phyloP scores from a whole-genome alignment of 2,329 filamentous ascomycete species.

The Ceratocystis colombiana region DNA sequence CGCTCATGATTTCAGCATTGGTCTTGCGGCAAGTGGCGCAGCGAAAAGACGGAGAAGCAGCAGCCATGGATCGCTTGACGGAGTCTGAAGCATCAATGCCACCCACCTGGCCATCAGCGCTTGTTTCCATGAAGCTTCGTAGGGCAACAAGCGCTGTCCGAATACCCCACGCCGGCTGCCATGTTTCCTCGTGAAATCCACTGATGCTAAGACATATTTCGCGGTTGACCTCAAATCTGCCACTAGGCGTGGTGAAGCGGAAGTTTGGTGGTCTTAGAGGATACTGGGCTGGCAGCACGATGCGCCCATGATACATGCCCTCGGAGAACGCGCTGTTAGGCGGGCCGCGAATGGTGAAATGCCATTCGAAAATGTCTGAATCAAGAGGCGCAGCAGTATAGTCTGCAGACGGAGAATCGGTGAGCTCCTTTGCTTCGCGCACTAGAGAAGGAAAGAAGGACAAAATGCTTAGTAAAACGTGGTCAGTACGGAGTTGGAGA shows the following conservation, averaged over 20 bases:
- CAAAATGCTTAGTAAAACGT: background rate
- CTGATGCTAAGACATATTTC: slow-evolving; percentile 93
- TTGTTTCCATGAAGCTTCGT: slow-evolving; percentile 85
- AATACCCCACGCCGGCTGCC: slow-evolving; percentile 97
- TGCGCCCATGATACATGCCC: slow-evolving; percentile 92
- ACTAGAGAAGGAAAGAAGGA: slow-evolving; percentile 40
- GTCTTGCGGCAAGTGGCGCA: slow-evolving; percentile 61
- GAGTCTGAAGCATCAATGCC: slow-evolving; percentile 67
- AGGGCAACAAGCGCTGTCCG: slow-evolving; percentile 74
- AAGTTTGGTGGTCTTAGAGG: slow-evolving; percentile 90
- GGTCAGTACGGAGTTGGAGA: background rate
- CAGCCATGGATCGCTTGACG: slow-evolving; percentile 59
- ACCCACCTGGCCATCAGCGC: slow-evolving; percentile 77
- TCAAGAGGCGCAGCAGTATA: slow-evolving; percentile 80
- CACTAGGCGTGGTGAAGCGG: slow-evolving; percentile 83
- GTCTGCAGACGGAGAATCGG: slow-evolving; percentile 67
- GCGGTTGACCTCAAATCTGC: slow-evolving; percentile 89
- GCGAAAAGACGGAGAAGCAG: slow-evolving; percentile 52
- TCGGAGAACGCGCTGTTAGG: slow-evolving; percentile 67
- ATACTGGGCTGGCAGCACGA: slow-evolving; percentile 79
- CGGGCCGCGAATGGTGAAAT: slow-evolving; percentile 91
- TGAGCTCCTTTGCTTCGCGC: slow-evolving; percentile 82
- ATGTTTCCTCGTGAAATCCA: slow-evolving; percentile 94
- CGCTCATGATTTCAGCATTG: slow-evolving; percentile 64
- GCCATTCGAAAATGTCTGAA: slow-evolving; percentile 92